Percentiles rank a stretch among this genome's conserved stretches.
These are phyloP conservation scores for Tricholoma flavovirens DNA, from an alignment of 768 basidiomycete genomes.

Conservation along the genomic window DNA sequence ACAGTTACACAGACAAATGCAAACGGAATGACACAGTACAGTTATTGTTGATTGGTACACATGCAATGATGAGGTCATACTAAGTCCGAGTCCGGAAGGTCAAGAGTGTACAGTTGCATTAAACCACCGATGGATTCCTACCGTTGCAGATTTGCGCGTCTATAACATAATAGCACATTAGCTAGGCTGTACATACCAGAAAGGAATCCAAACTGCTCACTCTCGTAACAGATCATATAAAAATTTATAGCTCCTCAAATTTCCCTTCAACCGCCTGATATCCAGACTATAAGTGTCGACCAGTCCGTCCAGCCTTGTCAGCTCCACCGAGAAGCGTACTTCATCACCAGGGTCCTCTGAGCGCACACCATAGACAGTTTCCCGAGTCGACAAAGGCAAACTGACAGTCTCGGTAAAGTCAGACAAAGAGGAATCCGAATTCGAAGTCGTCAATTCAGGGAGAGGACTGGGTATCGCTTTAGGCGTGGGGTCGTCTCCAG, in stretches of 20 bases:
- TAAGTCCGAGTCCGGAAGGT: no score
- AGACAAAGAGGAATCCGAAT: slow-evolving; percentile 35
- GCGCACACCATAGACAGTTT: slow-evolving; percentile 44
- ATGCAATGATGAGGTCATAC: not conserved
- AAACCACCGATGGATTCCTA: not conserved
- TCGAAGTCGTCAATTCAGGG: not conserved
- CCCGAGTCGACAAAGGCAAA: not conserved
- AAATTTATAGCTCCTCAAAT: slow-evolving; percentile 79
- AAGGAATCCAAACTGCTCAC: slow-evolving; percentile 31
- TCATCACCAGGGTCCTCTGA: slow-evolving; percentile 80
- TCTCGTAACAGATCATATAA: slow-evolving; percentile 68
- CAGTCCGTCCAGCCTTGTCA: slow-evolving; percentile 79
- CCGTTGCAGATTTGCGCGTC: slow-evolving; percentile 3
- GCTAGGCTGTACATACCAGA: not conserved
- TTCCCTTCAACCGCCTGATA: slow-evolving; percentile 83
- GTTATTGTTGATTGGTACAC: not conserved
- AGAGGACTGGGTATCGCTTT: not conserved
- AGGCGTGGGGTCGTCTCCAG: not conserved
- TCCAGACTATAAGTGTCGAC: slow-evolving; percentile 84
- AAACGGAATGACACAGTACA: not conserved
- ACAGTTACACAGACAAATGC: not conserved
- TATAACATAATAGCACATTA: not conserved
- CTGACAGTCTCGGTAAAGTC: slow-evolving; percentile 34
- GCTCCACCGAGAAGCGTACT: slow-evolving; percentile 88
- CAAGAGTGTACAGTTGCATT: no score